Percentiles rank a stretch among this genome's conserved stretches.
phyloP scores from a whole-genome alignment of 352 stramenopile genomes.

The Pythium insidiosum region DNA sequence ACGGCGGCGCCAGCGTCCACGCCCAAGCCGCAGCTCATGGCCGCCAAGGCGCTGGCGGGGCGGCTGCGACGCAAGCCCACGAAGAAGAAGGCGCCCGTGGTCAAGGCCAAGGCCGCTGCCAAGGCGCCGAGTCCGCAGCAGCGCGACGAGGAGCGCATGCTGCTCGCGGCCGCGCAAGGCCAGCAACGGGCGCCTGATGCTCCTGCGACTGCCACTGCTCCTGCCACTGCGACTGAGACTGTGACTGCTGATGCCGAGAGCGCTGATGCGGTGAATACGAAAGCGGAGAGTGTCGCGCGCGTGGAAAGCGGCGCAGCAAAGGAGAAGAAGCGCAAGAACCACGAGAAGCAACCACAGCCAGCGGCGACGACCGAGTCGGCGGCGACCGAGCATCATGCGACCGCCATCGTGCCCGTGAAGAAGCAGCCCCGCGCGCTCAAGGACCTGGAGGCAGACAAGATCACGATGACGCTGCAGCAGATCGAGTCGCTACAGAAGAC shows the following conservation, averaged over 20 bases:
- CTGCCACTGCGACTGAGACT: background rate
- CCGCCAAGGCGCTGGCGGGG: constrained; percentile 14
- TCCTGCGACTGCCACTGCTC: background rate
- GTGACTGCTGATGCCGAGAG: background rate
- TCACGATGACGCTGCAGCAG: constrained; percentile 65
- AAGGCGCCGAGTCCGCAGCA: too few species aligned
- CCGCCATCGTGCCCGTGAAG: constrained; percentile 5
- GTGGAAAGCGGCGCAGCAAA: too few species aligned
- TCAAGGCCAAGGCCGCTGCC: too few species aligned
- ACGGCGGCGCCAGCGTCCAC: constrained; percentile 1
- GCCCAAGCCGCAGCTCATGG: constrained; percentile 14
- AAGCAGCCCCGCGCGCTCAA: constrained; percentile 19
- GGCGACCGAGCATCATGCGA: background rate
- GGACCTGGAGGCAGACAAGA: constrained; percentile 43
- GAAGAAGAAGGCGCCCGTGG: constrained; percentile 15
- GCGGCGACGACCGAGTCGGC: background rate
- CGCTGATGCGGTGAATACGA: background rate
- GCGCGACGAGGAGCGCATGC: background rate
- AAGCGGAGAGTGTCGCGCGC: too few species aligned
- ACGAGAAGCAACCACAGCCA: constrained; percentile 4
- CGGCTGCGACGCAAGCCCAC: constrained; percentile 18
- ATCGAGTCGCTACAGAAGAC: constrained; percentile 72
- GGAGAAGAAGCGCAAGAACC: too few species aligned
- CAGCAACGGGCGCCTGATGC: background rate
- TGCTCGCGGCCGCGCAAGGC: too few species aligned